These are phyloP conservation scores for Phoenix dactylifera DNA, from an alignment of 176 grass and related monocot genomes.

Conservation along the genomic window DNA sequence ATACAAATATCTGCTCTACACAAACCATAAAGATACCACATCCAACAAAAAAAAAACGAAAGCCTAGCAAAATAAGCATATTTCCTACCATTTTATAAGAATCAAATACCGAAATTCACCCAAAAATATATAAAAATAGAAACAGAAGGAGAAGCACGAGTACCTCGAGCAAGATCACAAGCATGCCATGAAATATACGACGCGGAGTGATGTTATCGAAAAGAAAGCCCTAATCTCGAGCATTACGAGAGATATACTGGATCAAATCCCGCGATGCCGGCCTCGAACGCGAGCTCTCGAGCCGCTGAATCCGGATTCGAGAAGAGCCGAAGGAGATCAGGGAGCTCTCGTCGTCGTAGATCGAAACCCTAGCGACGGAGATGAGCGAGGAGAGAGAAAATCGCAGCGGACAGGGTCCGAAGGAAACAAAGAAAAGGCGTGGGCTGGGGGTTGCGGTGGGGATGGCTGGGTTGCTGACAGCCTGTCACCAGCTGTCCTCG, in stretches of 20 bases:
- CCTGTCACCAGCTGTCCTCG: constrained; percentile 79
- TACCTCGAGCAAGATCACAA: too few species aligned
- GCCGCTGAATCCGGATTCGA: not conserved
- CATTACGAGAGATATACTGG: not conserved
- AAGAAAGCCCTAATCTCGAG: not conserved
- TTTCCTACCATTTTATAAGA: too few species aligned
- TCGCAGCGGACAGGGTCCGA: constrained; percentile 5
- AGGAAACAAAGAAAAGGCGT: constrained; percentile 26
- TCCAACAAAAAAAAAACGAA: too few species aligned
- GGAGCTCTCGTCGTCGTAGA: not conserved
- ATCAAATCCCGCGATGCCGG: not conserved
- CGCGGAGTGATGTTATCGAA: not conserved
- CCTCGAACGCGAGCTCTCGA: not conserved
- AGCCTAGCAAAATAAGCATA: too few species aligned
- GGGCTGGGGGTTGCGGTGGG: too few species aligned
- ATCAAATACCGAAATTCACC: too few species aligned
- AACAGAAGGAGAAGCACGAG: not conserved
- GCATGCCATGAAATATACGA: not conserved
- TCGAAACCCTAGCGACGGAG: constrained; percentile 7
- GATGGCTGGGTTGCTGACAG: constrained; percentile 55
- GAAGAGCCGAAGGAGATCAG: not conserved
- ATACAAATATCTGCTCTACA: too few species aligned
- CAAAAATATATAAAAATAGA: constrained; percentile 1
- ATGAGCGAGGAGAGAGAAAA: constrained; percentile 7
- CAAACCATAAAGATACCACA: too few species aligned